Percentiles rank a stretch among this genome's conserved stretches.
These are phyloP conservation scores for Phytophthora pisi DNA, from an alignment of 352 stramenopile species.

Conservation along the genomic window DNA sequence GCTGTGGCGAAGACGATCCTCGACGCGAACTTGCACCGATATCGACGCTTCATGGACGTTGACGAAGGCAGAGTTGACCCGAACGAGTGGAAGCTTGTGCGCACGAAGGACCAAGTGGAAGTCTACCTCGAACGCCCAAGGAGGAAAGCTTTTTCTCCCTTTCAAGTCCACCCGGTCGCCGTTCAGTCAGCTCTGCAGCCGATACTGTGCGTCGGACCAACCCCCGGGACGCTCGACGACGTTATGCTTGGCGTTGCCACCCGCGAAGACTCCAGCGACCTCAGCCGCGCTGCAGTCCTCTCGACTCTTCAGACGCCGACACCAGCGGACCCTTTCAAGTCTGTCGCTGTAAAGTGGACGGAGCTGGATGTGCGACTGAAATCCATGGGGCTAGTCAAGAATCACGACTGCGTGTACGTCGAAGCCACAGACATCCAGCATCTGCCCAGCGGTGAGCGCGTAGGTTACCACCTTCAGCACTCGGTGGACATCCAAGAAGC, in stretches of 20 bases:
- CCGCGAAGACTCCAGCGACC: constrained; percentile 38
- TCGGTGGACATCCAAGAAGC: constrained; percentile 47
- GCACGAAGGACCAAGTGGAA: constrained; percentile 16
- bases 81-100: constrained; percentile 33
- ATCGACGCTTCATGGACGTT: constrained; percentile 27
- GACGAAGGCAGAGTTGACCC: constrained; percentile 18
- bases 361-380: constrained; percentile 36
- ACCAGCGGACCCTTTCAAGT: constrained; percentile 39
- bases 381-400: constrained; percentile 34
- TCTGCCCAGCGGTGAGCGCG: constrained; percentile 31
- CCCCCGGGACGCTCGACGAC: constrained; percentile 36
- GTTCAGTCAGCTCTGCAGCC: constrained; percentile 7
- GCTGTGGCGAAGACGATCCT: constrained; percentile 30
- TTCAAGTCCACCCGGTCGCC: constrained; percentile 1
- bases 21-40: constrained; percentile 32
- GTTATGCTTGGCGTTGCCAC: constrained; percentile 28
- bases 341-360: constrained; percentile 37
- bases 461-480: constrained; percentile 60
- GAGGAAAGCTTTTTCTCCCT: constrained; percentile 1
- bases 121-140: constrained; percentile 28
- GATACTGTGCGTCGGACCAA: constrained; percentile 31
- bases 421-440: constrained; percentile 40
- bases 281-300: constrained; percentile 39
- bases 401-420: constrained; percentile 52
- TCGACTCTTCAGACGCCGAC: constrained; percentile 43